Evolutionary conservation across 148 eudicot genomes (phyloP).

Genomic region (Spergularia bocconei): DNA sequence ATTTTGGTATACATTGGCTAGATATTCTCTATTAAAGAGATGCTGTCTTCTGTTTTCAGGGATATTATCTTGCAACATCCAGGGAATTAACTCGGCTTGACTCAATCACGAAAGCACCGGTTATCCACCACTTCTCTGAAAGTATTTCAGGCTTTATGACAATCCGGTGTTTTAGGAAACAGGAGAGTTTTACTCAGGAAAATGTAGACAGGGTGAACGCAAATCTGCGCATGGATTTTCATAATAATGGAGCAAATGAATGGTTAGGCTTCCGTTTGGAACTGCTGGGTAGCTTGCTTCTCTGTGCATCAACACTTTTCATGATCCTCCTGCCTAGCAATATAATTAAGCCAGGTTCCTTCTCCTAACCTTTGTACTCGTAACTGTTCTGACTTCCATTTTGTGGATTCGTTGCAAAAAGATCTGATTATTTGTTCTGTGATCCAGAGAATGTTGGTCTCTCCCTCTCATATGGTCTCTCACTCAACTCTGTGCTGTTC

Average conservation of each 20-base stretch:
- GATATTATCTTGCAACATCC: constrained; percentile 81
- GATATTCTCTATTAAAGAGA: neutral
- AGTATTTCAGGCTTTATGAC: constrained; percentile 95
- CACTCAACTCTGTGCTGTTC: constrained; percentile 66
- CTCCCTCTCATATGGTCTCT: constrained; percentile 84
- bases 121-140: constrained; percentile 94
- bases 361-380: neutral
- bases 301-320: constrained; percentile 75
- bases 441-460: constrained; percentile 78
- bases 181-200: constrained; percentile 57
- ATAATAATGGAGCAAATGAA: constrained; percentile 85
- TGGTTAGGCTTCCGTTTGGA: constrained; percentile 97
- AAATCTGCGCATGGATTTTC: constrained; percentile 88
- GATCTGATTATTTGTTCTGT: constrained; percentile 4
- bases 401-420: neutral
- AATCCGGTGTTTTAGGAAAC: constrained; percentile 81
- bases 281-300: constrained; percentile 67
- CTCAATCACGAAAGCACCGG: constrained; percentile 94
- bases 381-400: neutral
- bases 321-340: constrained; percentile 81
- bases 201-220: constrained; percentile 74
- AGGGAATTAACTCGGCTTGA: constrained; percentile 93
- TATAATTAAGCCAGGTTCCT: constrained; percentile 76
- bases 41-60: constrained; percentile 41
- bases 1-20: neutral